Base-by-base conservation (phyloP, 352 stramenopile genomes). In the Phytophthora rubi region DNA sequence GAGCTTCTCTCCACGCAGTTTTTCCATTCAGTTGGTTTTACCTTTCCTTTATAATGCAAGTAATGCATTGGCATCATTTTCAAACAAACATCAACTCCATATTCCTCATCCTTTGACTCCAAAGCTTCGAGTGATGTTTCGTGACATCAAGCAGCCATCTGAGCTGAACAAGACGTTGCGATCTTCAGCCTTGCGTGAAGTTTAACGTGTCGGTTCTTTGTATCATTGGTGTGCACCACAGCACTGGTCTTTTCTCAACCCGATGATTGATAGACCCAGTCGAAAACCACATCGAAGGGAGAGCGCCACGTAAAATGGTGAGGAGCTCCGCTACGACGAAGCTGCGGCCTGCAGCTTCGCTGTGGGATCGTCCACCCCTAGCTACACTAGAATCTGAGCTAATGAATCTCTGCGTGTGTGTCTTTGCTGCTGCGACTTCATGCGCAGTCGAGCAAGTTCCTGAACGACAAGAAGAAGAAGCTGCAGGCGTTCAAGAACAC, bases 401-500 rank as follows among this genome's bases (percentile, higher is more conserved):
- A 16, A 61, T n/a, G 6, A 44, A 65, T 21, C 1, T 65, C 26
- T 37, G 28, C 51, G 42, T 6, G 7, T 23, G 44, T 15, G 13
- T 35, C 23, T 23, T 4, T 62, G 18, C 15, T 52, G 7, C 23
- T 32, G 13, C 42, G 33, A 12, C 55, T 12, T 4, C 13, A 13
- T 21, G 3, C 30, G 23, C 42, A 85, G 79, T 81, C 75, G 42
- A 72, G 68, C 42, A 84, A 79, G 59, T 79, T 88, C 26, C 59
- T 10, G 61, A 33, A 23, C 51, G 53, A 21, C n/a, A 59, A 13
- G 59, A 71, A 4, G 68, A 75, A 6, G 62, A 79, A 39, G 21
- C 42, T 26, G 62, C 70, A 81, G 54, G 82, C 75, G 5, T 93
- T 93, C 64, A 88, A 86, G 61, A 91, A 71, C 77, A 93, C 83